These are phyloP conservation scores for Podosphaera aphanis DNA, from an alignment of 2,329 filamentous ascomycete species.

Conservation along the genomic window DNA sequence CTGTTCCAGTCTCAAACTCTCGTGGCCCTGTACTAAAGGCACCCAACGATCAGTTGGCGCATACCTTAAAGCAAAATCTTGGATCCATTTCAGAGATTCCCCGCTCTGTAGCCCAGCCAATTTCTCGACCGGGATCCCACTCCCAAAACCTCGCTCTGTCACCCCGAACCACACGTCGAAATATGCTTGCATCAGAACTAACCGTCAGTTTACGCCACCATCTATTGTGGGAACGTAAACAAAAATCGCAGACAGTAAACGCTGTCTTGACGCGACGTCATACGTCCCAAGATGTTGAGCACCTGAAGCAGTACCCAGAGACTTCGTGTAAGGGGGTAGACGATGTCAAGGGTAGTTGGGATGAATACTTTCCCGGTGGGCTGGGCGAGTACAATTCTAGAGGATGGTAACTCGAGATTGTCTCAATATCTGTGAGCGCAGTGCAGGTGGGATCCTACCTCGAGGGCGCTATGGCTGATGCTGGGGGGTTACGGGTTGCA, in stretches of 20 bases:
- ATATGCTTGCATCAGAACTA: slow-evolving; percentile 88
- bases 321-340: slow-evolving; percentile 34
- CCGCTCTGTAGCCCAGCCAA: slow-evolving; percentile 48
- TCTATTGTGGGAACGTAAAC: slow-evolving; percentile 83
- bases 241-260: slow-evolving; percentile 74
- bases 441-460: background rate
- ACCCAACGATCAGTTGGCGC: slow-evolving; percentile 18
- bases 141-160: slow-evolving; percentile 47
- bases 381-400: slow-evolving; percentile 59
- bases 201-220: slow-evolving; percentile 82
- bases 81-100: slow-evolving; percentile 23
- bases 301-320: slow-evolving; percentile 62
- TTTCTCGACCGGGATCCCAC: slow-evolving; percentile 44
- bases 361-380: slow-evolving; percentile 58
- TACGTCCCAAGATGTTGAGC: slow-evolving; percentile 74
- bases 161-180: slow-evolving; percentile 71
- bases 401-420: slow-evolving; percentile 39
- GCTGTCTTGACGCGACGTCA: slow-evolving; percentile 76
- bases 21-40: slow-evolving; percentile 39
- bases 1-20: slow-evolving; percentile 27
- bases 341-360: slow-evolving; percentile 50
- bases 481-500: no score
- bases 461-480: background rate
- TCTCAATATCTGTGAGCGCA: background rate
- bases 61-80: slow-evolving; percentile 19